Evolutionary conservation across 1,284 basidiomycete species (phyloP).

Genomic region (Cerrena zonata): DNA sequence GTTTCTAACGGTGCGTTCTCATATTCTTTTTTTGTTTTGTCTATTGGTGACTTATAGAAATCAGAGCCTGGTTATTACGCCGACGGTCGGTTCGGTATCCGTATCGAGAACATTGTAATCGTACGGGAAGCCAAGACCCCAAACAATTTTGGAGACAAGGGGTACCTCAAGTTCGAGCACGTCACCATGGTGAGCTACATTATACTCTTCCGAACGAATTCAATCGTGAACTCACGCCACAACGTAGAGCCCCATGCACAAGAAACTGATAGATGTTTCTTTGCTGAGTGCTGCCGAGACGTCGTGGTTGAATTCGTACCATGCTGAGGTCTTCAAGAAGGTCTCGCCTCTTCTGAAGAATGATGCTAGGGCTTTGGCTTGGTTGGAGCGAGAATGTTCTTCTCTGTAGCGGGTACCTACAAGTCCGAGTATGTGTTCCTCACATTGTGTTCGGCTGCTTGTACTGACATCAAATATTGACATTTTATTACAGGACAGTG

Average conservation of each 20-base stretch:
- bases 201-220: conserved; percentile 9
- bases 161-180: conserved; percentile 78
- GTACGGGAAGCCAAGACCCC: conserved; percentile 68
- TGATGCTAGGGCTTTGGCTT: conserved; percentile 69
- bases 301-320: conserved; percentile 83
- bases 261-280: conserved; percentile 66
- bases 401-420: conserved; percentile 38
- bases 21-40: neutral
- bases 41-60: conserved; percentile 1
- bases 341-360: conserved; percentile 67
- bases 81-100: conserved; percentile 87
- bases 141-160: conserved; percentile 82
- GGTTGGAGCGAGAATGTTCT: conserved; percentile 73
- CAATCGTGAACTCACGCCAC: conserved; percentile 10
- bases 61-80: conserved; percentile 93
- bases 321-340: conserved; percentile 73
- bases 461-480: no score
- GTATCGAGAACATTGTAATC: conserved; percentile 86
- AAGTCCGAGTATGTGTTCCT: no score
- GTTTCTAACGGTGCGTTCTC: conserved; percentile 66
- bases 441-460: no score
- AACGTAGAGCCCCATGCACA: conserved; percentile 80
- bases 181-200: conserved; percentile 64
- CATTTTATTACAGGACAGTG: no score
- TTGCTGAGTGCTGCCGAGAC: conserved; percentile 68